Base-by-base conservation (phyloP, 768 basidiomycete genomes). In the Podaxis pistillaris region DNA sequence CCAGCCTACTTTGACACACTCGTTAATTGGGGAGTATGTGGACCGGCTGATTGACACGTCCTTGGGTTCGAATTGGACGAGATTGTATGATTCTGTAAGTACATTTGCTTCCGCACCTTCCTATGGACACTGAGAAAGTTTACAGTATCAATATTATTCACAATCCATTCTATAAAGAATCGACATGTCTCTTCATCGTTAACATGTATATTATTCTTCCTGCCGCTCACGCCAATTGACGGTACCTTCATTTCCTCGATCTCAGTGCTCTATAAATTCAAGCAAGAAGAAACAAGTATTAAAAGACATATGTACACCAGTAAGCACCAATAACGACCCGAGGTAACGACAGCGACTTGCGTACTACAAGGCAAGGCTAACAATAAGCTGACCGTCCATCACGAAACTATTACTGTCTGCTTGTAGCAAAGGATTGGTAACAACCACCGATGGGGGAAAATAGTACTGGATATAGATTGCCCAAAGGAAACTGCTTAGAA, bases 1-100 rank as follows among this genome's bases (percentile, higher is more conserved):
- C 79, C 93, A 97, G 69, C 90, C 96, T 30, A 87, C 88, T 3
- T 79, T 98, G 36, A 95, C 94, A 0, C 92, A 96, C 65, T 83
- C 81, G 47, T 81, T 91, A 38, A 89, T 96, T 30, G 93, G 88
- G 47, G 93, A 94, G 38, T 87, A 96, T 70, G 83, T 97, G n/a
- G 94, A 98, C 66, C 81, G 88, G 52, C 79, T 99, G 50, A 91
- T 99, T 65, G 89, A 97, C 65, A 90, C 83, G 59, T 96, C 96
- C 0, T 77, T 97, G 51, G 94, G 93, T 12, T 96, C 93, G 36
- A 88, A 92, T 65, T 98, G 96, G 90, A 98, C 97, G 40, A 82
- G 95, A 67, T 75, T 98, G 37, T 99, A 99, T 72, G 97, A 99
- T 75, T 97, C 94, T 64, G 93, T 94, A 70, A 69, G 89, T 66